These are phyloP conservation scores for Echeveria elegans DNA, from an alignment of 164 flowering plant genomes.

Conservation along the genomic window DNA sequence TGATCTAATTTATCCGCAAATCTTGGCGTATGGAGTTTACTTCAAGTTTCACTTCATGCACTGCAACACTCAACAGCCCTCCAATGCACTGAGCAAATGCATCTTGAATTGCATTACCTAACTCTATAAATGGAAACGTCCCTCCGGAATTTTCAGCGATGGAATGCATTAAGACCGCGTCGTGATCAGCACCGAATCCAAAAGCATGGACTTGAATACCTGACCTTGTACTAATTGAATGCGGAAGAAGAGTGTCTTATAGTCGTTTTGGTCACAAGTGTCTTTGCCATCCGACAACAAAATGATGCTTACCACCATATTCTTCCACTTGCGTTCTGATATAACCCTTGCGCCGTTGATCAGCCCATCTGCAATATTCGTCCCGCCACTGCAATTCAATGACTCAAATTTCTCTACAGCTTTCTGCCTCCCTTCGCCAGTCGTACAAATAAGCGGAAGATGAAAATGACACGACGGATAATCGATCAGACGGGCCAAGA, in stretches of 20 bases:
- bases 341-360: slow-evolving; percentile 53
- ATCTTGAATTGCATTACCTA: slow-evolving; percentile 55
- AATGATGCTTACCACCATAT: slow-evolving; percentile 48
- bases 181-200: slow-evolving; percentile 65
- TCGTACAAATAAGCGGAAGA: slow-evolving; percentile 54
- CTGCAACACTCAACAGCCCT: slow-evolving; percentile 55
- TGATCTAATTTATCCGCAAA: slow-evolving; percentile 27
- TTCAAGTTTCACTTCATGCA: slow-evolving; percentile 36
- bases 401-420: slow-evolving; percentile 53
- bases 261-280: slow-evolving; percentile 34
- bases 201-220: slow-evolving; percentile 59
- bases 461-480: slow-evolving; percentile 58
- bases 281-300: slow-evolving; percentile 61
- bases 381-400: slow-evolving; percentile 51
- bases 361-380: slow-evolving; percentile 64
- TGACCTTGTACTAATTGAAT: slow-evolving; percentile 21
- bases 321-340: slow-evolving; percentile 46
- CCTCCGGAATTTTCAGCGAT: slow-evolving; percentile 65
- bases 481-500: slow-evolving; percentile 49
- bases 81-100: slow-evolving; percentile 77
- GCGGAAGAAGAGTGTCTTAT: slow-evolving; percentile 44
- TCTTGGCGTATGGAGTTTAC: slow-evolving; percentile 29
- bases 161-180: slow-evolving; percentile 57
- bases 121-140: slow-evolving; percentile 58
- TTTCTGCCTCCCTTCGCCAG: slow-evolving; percentile 42